Percentiles rank a stretch among this genome's conserved stretches.
Evolutionary conservation across 106 monocot genomes (phyloP).

Genomic region (Dioscorea zingiberensis): DNA sequence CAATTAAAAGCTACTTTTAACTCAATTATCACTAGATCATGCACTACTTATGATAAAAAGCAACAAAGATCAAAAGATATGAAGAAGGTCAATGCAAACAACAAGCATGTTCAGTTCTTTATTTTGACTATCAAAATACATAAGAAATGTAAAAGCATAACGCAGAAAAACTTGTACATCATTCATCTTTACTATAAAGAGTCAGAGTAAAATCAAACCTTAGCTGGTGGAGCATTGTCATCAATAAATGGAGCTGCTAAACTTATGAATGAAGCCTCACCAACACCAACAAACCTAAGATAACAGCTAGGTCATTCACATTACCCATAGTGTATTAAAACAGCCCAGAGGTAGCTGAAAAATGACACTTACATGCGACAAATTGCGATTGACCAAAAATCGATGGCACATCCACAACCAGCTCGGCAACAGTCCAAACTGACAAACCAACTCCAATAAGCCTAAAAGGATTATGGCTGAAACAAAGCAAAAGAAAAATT

Average conservation of each 20-base stretch:
- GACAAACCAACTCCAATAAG: slow-evolving; percentile 92
- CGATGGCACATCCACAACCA: slow-evolving; percentile 88
- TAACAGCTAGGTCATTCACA: neutral
- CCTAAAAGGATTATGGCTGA: slow-evolving; percentile 93
- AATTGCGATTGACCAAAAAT: slow-evolving; percentile 96
- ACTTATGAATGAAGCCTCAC: slow-evolving; percentile 99
- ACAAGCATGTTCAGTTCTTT: no score
- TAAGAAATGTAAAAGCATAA: no score
- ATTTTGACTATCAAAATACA: no score
- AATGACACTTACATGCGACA: slow-evolving; percentile 74
- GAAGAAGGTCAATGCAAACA: no score
- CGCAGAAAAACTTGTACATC: no score
- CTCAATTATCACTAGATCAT: no score
- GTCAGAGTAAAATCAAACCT: slow-evolving; percentile 39
- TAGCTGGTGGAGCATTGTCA: slow-evolving; percentile 85
- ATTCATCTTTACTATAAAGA: no score
- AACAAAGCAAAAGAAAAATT: slow-evolving; percentile 6
- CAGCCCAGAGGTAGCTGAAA: neutral
- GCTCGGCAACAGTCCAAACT: slow-evolving; percentile 91
- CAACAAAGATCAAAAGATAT: no score
- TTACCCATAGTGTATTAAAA: neutral
- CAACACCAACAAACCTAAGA: slow-evolving; percentile 95
- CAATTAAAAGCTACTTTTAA: no score
- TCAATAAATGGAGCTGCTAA: slow-evolving; percentile 99
- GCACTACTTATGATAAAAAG: no score